phyloP scores from a whole-genome alignment of 2,329 filamentous ascomycete genomes.

The Magnaporthiopsis incrustans region DNA sequence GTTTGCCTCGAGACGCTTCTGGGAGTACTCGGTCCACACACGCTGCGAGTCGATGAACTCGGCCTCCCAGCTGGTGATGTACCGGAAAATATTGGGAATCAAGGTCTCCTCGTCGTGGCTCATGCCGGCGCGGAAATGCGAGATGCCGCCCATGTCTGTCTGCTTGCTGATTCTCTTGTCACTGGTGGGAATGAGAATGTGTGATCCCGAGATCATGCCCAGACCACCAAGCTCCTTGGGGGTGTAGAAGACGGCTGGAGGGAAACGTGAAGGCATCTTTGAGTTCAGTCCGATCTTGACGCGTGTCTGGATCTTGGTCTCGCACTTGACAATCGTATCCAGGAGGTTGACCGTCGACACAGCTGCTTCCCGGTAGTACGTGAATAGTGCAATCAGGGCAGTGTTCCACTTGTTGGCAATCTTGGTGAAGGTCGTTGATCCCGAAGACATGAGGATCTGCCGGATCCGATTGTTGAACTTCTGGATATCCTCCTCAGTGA shows the following conservation, averaged over 20 bases:
- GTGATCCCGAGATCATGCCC: constrained; percentile 97
- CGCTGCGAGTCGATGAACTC: constrained; percentile 99
- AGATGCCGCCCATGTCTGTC: constrained; percentile 92
- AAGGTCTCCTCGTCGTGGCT: constrained; percentile 95
- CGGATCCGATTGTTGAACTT: constrained; percentile 99
- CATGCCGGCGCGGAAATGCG: constrained; percentile 96
- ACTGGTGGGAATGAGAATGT: constrained; percentile 93
- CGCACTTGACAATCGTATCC: constrained; percentile 97
- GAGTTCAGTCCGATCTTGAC: constrained; percentile 99
- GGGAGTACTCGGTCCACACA: constrained; percentile 98
- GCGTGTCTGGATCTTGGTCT: constrained; percentile 97
- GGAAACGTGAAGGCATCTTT: constrained; percentile 98
- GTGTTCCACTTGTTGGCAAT: constrained; percentile 99
- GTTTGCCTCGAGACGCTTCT: constrained; percentile 93
- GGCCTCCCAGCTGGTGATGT: constrained; percentile 98
- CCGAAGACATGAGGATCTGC: constrained; percentile 98
- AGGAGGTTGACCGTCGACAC: constrained; percentile 90
- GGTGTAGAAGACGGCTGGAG: constrained; percentile 96
- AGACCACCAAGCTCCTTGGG: constrained; percentile 95
- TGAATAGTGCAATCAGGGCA: constrained; percentile 91
- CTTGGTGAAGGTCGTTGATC: constrained; percentile 98
- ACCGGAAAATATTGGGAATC: constrained; percentile 98
- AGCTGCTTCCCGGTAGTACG: constrained; percentile 95
- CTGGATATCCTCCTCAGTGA: constrained; percentile 94
- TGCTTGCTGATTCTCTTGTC: constrained; percentile 99